Evolutionary conservation across 306 rosid species (phyloP).

Genomic region (Coriaria nepalensis): DNA sequence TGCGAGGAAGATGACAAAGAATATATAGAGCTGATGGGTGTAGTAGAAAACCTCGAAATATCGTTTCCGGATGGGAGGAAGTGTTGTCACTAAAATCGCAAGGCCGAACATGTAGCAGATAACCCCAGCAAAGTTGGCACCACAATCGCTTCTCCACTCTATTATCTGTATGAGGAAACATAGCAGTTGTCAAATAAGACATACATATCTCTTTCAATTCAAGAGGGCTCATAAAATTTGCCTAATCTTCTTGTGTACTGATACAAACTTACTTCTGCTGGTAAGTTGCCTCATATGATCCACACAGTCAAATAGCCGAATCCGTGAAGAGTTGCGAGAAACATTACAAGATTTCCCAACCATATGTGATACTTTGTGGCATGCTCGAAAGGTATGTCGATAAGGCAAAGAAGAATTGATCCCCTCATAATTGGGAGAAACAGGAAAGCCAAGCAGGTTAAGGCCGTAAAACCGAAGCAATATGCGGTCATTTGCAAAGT

Average conservation of each 20-base stretch:
- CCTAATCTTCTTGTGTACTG: not conserved
- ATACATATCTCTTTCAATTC: too few relatives aligned
- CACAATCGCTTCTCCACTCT: constrained; percentile 37
- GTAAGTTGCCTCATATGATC: constrained; percentile 32
- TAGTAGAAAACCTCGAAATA: constrained; percentile 52
- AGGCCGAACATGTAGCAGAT: constrained; percentile 43
- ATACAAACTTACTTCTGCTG: constrained; percentile 32
- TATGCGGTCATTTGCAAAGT: constrained; percentile 31
- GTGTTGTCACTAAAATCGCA: constrained; percentile 52
- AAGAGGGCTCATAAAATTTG: too few relatives aligned
- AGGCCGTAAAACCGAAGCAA: constrained; percentile 33
- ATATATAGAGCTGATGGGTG: constrained; percentile 48
- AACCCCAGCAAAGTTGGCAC: constrained; percentile 51
- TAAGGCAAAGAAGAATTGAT: constrained; percentile 51
- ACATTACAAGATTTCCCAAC: constrained; percentile 58
- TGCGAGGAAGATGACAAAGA: constrained; percentile 47
- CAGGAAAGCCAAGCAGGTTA: constrained; percentile 36
- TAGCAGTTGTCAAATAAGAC: too few relatives aligned
- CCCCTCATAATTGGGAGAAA: constrained; percentile 59
- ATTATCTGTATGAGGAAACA: constrained; percentile 24
- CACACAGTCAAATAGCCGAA: constrained; percentile 30
- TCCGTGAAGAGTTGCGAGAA: constrained; percentile 45
- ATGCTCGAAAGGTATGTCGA: constrained; percentile 57
- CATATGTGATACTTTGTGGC: constrained; percentile 59
- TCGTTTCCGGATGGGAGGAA: constrained; percentile 39